These are phyloP conservation scores for Jackrogersella minutella DNA, from an alignment of 495 filamentous ascomycete species.

Conservation along the genomic window DNA sequence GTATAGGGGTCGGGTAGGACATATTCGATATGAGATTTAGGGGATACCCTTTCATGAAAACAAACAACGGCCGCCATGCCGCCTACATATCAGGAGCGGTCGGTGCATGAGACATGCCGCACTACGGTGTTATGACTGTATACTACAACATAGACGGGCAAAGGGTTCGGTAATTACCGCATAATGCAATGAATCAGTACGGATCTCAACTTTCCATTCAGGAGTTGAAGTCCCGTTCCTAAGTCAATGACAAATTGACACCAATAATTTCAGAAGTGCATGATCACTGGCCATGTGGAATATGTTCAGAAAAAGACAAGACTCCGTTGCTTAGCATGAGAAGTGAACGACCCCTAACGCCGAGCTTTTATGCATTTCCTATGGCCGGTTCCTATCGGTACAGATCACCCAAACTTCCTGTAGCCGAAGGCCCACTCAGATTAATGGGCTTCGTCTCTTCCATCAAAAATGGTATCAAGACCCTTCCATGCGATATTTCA, in stretches of 20 bases:
- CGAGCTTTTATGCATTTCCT: constrained; percentile 33
- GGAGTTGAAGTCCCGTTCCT: neutral
- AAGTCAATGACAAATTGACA: neutral
- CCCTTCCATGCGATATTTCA: neutral
- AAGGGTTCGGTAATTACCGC: neutral
- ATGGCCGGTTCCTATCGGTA: constrained; percentile 22
- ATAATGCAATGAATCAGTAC: constrained; percentile 21
- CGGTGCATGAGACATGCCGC: constrained; percentile 7
- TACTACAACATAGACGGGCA: constrained; percentile 11
- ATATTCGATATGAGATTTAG: neutral
- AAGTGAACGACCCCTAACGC: constrained; percentile 32
- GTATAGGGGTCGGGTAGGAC: neutral
- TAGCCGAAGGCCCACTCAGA: constrained; percentile 5
- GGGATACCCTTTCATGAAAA: neutral
- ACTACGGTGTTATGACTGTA: constrained; percentile 2
- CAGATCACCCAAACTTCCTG: constrained; percentile 17
- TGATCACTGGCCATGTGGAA: constrained; percentile 3
- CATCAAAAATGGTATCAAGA: constrained; percentile 22
- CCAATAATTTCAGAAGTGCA: too few relatives aligned
- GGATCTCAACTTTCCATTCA: constrained; percentile 9
- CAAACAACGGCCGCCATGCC: neutral
- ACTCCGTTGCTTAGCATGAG: constrained; percentile 11
- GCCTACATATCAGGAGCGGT: neutral
- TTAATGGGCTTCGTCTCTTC: constrained; percentile 3
- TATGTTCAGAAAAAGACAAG: constrained; percentile 5